Evolutionary conservation across 352 stramenopile genomes (phyloP).

Genomic region (Plasmopara halstedii): DNA sequence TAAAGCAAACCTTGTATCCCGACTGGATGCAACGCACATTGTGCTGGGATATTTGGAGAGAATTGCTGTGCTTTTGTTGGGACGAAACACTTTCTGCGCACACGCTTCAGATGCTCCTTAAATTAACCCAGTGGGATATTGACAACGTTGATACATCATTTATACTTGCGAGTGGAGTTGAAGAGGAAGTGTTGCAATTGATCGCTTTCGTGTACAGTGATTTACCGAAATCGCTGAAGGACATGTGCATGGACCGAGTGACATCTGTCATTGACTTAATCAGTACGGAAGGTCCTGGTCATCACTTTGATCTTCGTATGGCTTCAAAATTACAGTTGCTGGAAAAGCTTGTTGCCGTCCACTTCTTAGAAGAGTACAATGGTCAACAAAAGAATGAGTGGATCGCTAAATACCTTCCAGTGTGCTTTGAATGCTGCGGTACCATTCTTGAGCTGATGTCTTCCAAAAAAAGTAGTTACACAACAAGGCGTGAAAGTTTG

Average conservation of each 20-base stretch:
- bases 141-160: not conserved
- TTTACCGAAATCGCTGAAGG: slow-evolving; percentile 29
- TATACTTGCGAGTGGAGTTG: slow-evolving; percentile 23
- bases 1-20: slow-evolving; percentile 48
- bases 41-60: slow-evolving; percentile 48
- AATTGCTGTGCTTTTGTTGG: slow-evolving; percentile 51
- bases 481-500: slow-evolving; percentile 10
- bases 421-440: slow-evolving; percentile 62
- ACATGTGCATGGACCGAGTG: slow-evolving; percentile 35
- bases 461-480: slow-evolving; percentile 5
- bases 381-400: slow-evolving; percentile 43
- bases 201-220: slow-evolving; percentile 41
- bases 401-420: slow-evolving; percentile 47
- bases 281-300: slow-evolving; percentile 44
- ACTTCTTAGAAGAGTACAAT: slow-evolving; percentile 38
- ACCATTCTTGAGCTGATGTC: slow-evolving; percentile 48
- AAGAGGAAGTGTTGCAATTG: slow-evolving; percentile 30
- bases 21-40: slow-evolving; percentile 31
- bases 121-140: slow-evolving; percentile 26
- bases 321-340: slow-evolving; percentile 40
- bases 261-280: slow-evolving; percentile 37
- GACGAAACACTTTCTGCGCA: slow-evolving; percentile 23
- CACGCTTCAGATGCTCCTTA: slow-evolving; percentile 29
- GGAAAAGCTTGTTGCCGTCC: slow-evolving; percentile 28
- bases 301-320: slow-evolving; percentile 32